These are phyloP conservation scores for Talaromyces pinophilus DNA, from an alignment of 2,329 filamentous ascomycete species.

Conservation along the genomic window DNA sequence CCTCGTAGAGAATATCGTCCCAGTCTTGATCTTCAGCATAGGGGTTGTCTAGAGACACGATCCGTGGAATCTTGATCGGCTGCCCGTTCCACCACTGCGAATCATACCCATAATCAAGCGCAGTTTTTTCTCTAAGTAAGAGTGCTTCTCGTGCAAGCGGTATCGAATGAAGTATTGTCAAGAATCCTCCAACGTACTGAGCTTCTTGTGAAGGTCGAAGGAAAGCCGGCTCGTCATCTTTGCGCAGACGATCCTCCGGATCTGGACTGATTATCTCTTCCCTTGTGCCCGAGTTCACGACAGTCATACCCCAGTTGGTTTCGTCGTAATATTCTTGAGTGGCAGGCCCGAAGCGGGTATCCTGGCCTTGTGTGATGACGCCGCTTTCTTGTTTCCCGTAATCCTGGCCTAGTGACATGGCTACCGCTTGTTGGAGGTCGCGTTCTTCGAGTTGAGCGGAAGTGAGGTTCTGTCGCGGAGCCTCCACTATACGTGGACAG, in stretches of 20 bases:
- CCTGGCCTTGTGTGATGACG: slow-evolving; percentile 43
- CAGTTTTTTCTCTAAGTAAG: slow-evolving; percentile 48
- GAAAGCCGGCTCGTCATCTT: slow-evolving; percentile 55
- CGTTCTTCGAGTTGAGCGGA: slow-evolving; percentile 48
- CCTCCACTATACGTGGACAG: slow-evolving; percentile 23
- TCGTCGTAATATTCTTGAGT: slow-evolving; percentile 57
- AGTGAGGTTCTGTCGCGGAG: slow-evolving; percentile 36
- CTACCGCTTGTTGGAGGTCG: slow-evolving; percentile 49
- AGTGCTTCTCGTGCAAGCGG: slow-evolving; percentile 60
- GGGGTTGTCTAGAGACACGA: slow-evolving; percentile 49
- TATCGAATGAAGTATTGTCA: slow-evolving; percentile 65
- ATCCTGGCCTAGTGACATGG: slow-evolving; percentile 47
- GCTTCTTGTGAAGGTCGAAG: slow-evolving; percentile 57
- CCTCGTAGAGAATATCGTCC: slow-evolving; percentile 56
- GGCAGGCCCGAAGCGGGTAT: slow-evolving; percentile 56
- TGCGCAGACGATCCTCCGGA: slow-evolving; percentile 51
- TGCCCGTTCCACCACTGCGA: slow-evolving; percentile 65
- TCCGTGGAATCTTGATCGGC: slow-evolving; percentile 51
- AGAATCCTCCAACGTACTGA: slow-evolving; percentile 58
- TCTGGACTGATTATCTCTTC: slow-evolving; percentile 59
- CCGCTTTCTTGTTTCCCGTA: slow-evolving; percentile 58
- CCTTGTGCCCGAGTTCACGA: slow-evolving; percentile 49
- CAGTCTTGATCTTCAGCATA: slow-evolving; percentile 37
- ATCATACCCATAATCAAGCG: slow-evolving; percentile 57
- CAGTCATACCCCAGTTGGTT: slow-evolving; percentile 58